Conservation (phyloP, 495 filamentous ascomycete genomes). For the Neurospora sp. region DNA sequence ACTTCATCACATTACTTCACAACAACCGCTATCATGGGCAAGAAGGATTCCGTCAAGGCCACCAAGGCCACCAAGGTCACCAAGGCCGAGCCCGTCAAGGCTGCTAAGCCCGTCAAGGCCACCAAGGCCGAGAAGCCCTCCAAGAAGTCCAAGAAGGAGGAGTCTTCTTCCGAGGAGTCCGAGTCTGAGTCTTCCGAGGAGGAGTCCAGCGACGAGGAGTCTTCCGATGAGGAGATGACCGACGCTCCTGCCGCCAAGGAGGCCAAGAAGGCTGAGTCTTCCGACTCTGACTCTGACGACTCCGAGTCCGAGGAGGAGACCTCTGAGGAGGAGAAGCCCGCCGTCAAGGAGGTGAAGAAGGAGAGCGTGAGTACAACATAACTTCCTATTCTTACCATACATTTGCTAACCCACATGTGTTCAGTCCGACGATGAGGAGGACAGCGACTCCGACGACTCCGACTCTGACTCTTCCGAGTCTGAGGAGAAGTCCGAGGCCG, state of each 20-base stretch:
- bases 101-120: constrained; percentile 39
- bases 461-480: constrained; percentile 37
- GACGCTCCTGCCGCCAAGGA: constrained; percentile 33
- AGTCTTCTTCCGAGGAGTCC: constrained; percentile 6
- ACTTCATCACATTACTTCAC: constrained; percentile 10
- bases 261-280: constrained; percentile 21
- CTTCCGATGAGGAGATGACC: constrained; percentile 40
- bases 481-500: constrained; percentile 32
- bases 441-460: constrained; percentile 10
- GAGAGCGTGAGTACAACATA: constrained; percentile 19
- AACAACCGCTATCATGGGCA: constrained; percentile 40
- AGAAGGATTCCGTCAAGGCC: constrained; percentile 42
- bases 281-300: constrained; percentile 32
- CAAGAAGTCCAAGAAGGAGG: constrained; percentile 18
- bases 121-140: constrained; percentile 18
- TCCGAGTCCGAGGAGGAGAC: constrained; percentile 30
- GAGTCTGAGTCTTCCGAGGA: constrained; percentile 13
- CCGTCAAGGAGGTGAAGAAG: constrained; percentile 30
- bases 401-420: constrained; percentile 2
- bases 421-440: constrained; percentile 20
- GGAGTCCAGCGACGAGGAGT: constrained; percentile 24
- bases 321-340: constrained; percentile 29
- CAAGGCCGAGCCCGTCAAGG: constrained; percentile 1
- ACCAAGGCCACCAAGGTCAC: constrained; percentile 37
- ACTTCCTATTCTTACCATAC: neutral